A percentile compares a stretch with the other conserved stretches of the same genome.
Conservation (phyloP, 2,329 filamentous ascomycete genomes). For the Penicillium sp. region DNA sequence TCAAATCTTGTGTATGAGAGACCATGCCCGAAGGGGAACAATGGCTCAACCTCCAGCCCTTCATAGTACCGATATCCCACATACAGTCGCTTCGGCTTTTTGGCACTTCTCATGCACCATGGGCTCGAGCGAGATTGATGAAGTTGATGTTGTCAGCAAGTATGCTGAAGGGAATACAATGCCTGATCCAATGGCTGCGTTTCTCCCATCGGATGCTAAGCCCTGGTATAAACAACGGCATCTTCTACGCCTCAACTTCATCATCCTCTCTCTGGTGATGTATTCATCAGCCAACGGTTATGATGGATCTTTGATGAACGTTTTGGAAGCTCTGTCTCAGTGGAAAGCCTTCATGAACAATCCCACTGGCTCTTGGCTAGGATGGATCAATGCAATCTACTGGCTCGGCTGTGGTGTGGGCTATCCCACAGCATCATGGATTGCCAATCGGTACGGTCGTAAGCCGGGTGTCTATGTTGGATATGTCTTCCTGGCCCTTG, state of each 20-base stretch:
- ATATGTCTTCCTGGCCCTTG: conserved; percentile 41
- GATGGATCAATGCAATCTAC: conserved; percentile 40
- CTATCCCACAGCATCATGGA: conserved; percentile 37
- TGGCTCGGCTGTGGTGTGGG: conserved; percentile 39
- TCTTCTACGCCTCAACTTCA: neutral
- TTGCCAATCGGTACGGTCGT: conserved; percentile 46
- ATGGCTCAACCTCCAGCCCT: no score
- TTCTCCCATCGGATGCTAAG: neutral
- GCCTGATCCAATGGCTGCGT: neutral
- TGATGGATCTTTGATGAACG: conserved; percentile 34
- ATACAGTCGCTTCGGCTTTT: neutral
- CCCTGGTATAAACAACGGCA: neutral
- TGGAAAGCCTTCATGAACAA: conserved; percentile 42
- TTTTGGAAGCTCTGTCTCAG: conserved; percentile 40
- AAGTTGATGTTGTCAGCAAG: neutral
- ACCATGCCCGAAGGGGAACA: no score
- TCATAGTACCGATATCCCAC: no score
- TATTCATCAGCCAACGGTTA: conserved; percentile 12
- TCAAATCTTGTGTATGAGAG: no score
- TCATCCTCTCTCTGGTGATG: neutral
- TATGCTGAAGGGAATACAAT: neutral
- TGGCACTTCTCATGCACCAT: neutral
- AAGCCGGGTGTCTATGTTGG: conserved; percentile 42
- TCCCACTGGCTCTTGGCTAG: conserved; percentile 38
- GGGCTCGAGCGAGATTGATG: neutral